Evolutionary conservation across 768 basidiomycete genomes (phyloP).

Genomic region (Piloderma croceum): DNA sequence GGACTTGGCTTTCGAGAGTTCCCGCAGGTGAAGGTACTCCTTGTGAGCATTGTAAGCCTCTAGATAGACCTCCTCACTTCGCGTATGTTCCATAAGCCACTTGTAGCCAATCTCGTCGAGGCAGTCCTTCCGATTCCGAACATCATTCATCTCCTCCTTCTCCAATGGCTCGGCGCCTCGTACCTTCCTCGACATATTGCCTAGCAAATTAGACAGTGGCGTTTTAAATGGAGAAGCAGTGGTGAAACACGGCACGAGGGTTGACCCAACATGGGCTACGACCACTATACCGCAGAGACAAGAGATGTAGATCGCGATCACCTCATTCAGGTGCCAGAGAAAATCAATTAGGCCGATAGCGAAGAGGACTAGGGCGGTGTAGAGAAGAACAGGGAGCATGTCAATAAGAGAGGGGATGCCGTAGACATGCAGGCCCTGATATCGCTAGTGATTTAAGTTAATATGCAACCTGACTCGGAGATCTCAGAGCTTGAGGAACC

Average conservation of each 20-base stretch:
- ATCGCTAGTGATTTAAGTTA: background rate
- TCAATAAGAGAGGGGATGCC: slow-evolving; percentile 6
- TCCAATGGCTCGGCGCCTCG: slow-evolving; percentile 4
- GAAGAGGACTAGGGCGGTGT: slow-evolving; percentile 11
- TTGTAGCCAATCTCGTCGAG: slow-evolving; percentile 6
- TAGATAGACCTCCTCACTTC: slow-evolving; percentile 6
- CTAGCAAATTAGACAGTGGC: slow-evolving; percentile 10
- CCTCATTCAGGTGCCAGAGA: slow-evolving; percentile 13
- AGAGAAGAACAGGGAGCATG: slow-evolving; percentile 10
- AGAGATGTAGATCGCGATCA: slow-evolving; percentile 12
- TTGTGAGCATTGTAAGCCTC: slow-evolving; percentile 4
- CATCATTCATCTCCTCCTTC: slow-evolving; percentile 8
- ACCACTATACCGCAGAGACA: slow-evolving; percentile 10
- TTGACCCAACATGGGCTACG: slow-evolving; percentile 7
- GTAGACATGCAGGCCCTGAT: slow-evolving; percentile 5
- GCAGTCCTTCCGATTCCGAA: slow-evolving; percentile 2
- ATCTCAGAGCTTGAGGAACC: no score
- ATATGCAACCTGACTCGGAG: no score
- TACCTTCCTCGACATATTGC: slow-evolving; percentile 1
- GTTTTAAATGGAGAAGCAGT: slow-evolving; percentile 12
- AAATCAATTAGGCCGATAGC: slow-evolving; percentile 12
- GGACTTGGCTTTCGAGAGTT: no score
- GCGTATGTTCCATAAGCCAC: slow-evolving; percentile 8
- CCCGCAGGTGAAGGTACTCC: no score
- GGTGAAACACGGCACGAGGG: slow-evolving; percentile 11